Evolutionary conservation across 2,329 filamentous ascomycete species (phyloP), one percentile per base, ranked within the genome.

Genomic region (Diaporthe longicolla): DNA sequence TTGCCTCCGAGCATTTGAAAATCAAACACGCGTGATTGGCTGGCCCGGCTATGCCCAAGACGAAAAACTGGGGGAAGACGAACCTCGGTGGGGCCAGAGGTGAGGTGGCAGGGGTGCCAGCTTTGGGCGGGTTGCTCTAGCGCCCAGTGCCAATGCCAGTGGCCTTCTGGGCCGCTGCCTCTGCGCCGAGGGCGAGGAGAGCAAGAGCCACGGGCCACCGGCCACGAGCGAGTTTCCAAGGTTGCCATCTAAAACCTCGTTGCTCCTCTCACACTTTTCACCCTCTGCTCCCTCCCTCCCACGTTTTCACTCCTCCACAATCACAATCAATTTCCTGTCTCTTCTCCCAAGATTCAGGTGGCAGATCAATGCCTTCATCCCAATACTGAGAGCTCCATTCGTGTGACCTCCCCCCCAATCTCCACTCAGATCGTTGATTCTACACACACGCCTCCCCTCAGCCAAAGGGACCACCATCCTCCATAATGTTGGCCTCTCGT

Each of bases 401-500:
- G 77, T 73, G 76, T 77, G 77, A 79, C 54, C 74, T 75, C 74
- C 68, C 45, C 29, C 29, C 70, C 40, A 43, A 43, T 61, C 73
- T 69, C 66, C 74, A 71, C 66, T 65, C 74, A 55, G 65, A 59
- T 71, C 61, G 55, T 63, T 45, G 37, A 50, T 37, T 72, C 29
- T 37, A 57, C 32, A 55, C 70, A 52, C 71, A 74, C 29, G 26
- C 63, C 74, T 72, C 59, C 71, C 68, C 54, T 55, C 55, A 71
- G 45, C 45, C 11, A 57, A 55, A 73, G 71, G 72, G 71, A 61
- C 59, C 77, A 76, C 77, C 76, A 68, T 77, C 82, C 85, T 77
- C 82, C 85, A 91, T 80, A 83, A 93, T 93, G 92, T 87, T 94
- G 87, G 91, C 90, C 81, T 90, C 92, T 83, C 89, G 92, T 88